Conservation (phyloP, 2,329 filamentous ascomycete genomes). For the Alternaria solani region DNA sequence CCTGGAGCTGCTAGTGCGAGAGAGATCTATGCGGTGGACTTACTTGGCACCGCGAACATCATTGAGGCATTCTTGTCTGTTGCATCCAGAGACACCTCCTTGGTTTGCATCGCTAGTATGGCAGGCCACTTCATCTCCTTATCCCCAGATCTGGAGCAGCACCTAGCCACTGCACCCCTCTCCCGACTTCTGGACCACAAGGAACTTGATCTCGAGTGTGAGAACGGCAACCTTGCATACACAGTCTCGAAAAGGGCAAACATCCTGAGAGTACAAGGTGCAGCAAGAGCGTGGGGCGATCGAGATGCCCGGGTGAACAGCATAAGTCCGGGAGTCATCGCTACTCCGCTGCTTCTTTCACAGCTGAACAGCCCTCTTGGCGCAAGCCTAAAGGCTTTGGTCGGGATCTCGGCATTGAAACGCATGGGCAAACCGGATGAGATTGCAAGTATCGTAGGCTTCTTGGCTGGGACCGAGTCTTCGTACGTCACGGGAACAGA, state of each 20-base stretch:
- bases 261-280: slow-evolving; percentile 5
- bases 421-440: neutral
- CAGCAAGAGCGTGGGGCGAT: neutral
- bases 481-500: slow-evolving; percentile 4
- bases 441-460: neutral
- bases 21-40: too few relatives aligned
- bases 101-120: too few relatives aligned
- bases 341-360: neutral
- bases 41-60: too few relatives aligned
- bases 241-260: neutral
- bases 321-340: neutral
- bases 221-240: neutral
- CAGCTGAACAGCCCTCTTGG: too few relatives aligned
- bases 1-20: too few relatives aligned
- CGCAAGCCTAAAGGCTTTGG: neutral
- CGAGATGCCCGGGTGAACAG: neutral
- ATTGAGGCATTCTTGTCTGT: too few relatives aligned
- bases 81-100: too few relatives aligned
- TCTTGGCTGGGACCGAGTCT: slow-evolving; percentile 1
- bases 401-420: neutral
- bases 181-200: too few relatives aligned
- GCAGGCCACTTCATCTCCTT: too few relatives aligned
- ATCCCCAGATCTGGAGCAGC: too few relatives aligned
- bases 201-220: too few relatives aligned
- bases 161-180: too few relatives aligned